These are phyloP conservation scores for Penicillium sp. DNA, from an alignment of 2,329 filamentous ascomycete genomes.

Conservation along the genomic window DNA sequence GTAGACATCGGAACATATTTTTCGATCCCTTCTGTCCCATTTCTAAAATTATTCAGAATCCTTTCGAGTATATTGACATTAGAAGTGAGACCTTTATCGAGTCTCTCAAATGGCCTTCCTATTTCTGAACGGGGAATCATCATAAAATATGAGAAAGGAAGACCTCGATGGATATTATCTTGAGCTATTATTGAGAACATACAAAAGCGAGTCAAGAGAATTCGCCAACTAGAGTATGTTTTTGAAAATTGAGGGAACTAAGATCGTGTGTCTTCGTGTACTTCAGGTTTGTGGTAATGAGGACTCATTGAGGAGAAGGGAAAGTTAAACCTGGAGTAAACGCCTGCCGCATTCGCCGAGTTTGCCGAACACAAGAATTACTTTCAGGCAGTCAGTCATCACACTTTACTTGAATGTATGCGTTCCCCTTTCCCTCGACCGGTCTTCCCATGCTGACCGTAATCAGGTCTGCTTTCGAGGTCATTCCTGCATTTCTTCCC, in stretches of 20 bases:
- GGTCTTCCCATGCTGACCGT: neutral
- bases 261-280: neutral
- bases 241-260: neutral
- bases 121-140: too few relatives aligned
- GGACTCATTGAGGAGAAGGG: constrained; percentile 5
- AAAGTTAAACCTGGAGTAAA: constrained; percentile 3
- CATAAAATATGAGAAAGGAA: too few relatives aligned
- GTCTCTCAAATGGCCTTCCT: too few relatives aligned
- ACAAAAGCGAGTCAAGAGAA: too few relatives aligned
- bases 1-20: too few relatives aligned
- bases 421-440: neutral
- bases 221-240: too few relatives aligned
- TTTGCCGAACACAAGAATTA: constrained; percentile 17
- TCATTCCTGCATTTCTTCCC: constrained; percentile 7
- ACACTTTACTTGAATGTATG: neutral
- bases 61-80: too few relatives aligned
- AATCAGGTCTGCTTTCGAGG: constrained; percentile 2
- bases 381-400: constrained; percentile 1
- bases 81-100: too few relatives aligned
- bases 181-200: too few relatives aligned
- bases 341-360: constrained; percentile 3
- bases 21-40: too few relatives aligned
- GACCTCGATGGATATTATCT: too few relatives aligned
- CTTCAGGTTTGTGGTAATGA: neutral
- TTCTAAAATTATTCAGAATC: too few relatives aligned